Conservation (phyloP, 805 yeast genomes). For the Candida ortonii region DNA sequence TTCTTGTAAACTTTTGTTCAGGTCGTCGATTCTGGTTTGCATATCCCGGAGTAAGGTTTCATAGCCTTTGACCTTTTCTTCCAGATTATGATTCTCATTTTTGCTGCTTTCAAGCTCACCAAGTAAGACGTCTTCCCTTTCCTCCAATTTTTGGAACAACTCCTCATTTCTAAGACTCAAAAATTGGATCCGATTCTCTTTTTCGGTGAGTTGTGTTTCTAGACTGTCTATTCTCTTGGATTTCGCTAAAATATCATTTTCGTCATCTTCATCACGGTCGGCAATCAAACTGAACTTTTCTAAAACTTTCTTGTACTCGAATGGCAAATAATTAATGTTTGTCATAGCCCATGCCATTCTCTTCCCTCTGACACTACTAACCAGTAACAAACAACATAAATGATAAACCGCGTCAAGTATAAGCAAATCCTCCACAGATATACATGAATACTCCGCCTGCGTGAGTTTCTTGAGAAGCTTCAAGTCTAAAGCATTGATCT, state of each 20-base stretch:
- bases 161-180: conserved; percentile 10
- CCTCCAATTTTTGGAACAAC: conserved; percentile 5
- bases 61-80: conserved; percentile 9
- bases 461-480: conserved; percentile 10
- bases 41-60: conserved; percentile 10
- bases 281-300: conserved; percentile 23
- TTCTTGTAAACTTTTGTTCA: conserved; percentile 12
- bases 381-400: conserved; percentile 24
- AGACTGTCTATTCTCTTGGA: conserved; percentile 12
- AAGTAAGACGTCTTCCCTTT: conserved; percentile 7
- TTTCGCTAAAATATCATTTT: conserved; percentile 12
- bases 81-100: conserved; percentile 6
- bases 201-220: conserved; percentile 8
- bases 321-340: conserved; percentile 24
- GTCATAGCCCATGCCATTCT: conserved; percentile 30
- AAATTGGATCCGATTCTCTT: conserved; percentile 10
- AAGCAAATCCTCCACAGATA: conserved; percentile 10
- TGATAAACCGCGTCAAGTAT: conserved; percentile 23
- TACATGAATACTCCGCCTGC: conserved; percentile 1
- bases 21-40: conserved; percentile 9
- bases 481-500: conserved; percentile 13
- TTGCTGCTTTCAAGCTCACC: conserved; percentile 8
- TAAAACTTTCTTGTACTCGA: conserved; percentile 18
- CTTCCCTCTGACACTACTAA: conserved; percentile 24
- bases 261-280: conserved; percentile 16